These are phyloP conservation scores for Pichia sp. DNA, from an alignment of 1,139 yeast genomes.

Conservation along the genomic window DNA sequence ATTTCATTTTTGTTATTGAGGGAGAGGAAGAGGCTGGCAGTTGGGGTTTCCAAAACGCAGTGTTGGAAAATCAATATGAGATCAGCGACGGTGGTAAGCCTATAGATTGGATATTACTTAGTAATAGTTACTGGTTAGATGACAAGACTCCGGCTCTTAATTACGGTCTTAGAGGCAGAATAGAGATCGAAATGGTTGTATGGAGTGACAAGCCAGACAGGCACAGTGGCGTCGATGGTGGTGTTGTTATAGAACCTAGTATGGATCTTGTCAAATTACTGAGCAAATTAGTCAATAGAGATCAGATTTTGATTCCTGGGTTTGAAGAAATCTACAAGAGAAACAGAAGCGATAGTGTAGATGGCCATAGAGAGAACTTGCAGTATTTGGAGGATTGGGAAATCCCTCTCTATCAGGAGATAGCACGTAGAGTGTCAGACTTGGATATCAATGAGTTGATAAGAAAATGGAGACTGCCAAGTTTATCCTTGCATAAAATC, in stretches of 20 bases:
- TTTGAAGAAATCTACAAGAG: conserved; percentile 15
- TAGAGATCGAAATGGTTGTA: conserved; percentile 71
- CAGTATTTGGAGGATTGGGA: conserved; percentile 20
- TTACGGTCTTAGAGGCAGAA: conserved; percentile 89
- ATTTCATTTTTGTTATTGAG: conserved; percentile 80
- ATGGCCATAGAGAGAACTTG: background rate
- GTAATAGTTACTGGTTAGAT: conserved; percentile 94
- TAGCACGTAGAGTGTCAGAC: conserved; percentile 42
- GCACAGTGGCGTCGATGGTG: conserved; percentile 97
- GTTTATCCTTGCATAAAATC: conserved; percentile 82
- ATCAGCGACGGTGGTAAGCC: conserved; percentile 46
- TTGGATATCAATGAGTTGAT: conserved; percentile 45
- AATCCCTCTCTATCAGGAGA: conserved; percentile 47
- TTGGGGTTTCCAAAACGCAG: conserved; percentile 70
- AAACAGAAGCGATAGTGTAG: background rate
- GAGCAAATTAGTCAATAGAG: conserved; percentile 56
- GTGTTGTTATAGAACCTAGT: conserved; percentile 83
- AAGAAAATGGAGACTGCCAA: conserved; percentile 90
- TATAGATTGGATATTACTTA: conserved; percentile 84
- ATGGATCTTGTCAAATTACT: conserved; percentile 75
- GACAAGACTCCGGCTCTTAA: conserved; percentile 85
- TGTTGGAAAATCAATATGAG: conserved; percentile 42
- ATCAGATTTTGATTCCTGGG: conserved; percentile 58
- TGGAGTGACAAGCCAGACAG: conserved; percentile 76
- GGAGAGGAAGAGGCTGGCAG: conserved; percentile 97